Evolutionary conservation across 1,284 basidiomycete genomes (phyloP), one percentile per base, ranked within the genome.

Genomic region (Tetrapyrgos nigripes): DNA sequence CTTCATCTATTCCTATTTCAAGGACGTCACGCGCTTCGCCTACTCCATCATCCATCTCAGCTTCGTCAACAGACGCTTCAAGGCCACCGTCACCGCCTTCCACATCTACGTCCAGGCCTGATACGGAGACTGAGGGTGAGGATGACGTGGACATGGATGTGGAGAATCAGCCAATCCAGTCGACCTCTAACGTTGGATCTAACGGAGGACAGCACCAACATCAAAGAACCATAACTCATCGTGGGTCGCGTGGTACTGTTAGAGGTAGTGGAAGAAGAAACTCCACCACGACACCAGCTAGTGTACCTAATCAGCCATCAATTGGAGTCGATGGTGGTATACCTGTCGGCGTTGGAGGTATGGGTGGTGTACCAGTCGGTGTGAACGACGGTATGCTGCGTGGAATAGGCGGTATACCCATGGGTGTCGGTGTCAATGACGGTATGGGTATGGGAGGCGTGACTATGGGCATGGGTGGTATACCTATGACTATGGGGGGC

Each of bases 41-140:
- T n/a, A 54, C 50, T 26, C 57, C 73, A 75, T 56, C 65, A 47
- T 64, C 68, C 50, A 54, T 66, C 67, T 28, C 73, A 72, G 1
- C 80, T 80, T 6, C 76, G 76, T 3, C 77, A 77, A 14, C 78
- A 77, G 51, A 53, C 24, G 59, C 37, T 33, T 55, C 53, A 28
- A 64, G 50, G 56, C 70, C 67, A 48, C 76, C 78, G 3, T 78
- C 82, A 0, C 81, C 83, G 1, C 79, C 80, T 0, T 82, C 84
- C 1, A 82, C 83, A 19, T 84, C 84, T n/a, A 80, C 79, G 26
- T 89, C 87, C 1, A 76, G 87, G 13, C 82, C 86, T 0, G 88
- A 91, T 53, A 90, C 88, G 0, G 89, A 91, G 73, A 89, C 88
- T 0, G 89, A 92, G 70, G 88, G 89, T 60, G 89, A 89, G 60